Conservation (phyloP, 495 filamentous ascomycete genomes). For the Clohesyomyces aquaticus region DNA sequence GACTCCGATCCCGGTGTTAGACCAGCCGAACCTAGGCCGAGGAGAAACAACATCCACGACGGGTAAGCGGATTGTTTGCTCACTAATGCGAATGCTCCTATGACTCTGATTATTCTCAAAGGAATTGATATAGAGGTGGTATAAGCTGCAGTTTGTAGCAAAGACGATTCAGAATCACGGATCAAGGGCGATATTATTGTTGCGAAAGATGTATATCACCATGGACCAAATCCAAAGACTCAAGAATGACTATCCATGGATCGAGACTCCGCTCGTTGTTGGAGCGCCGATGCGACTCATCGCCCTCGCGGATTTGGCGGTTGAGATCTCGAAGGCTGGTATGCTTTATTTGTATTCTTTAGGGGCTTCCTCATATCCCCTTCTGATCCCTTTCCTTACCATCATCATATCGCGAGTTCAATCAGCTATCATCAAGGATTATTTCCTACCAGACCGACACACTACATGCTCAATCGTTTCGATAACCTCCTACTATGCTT, state of each 20-base stretch:
- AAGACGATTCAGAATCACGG: neutral
- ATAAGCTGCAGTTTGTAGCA: neutral
- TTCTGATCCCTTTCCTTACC: too few relatives aligned
- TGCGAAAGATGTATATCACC: neutral
- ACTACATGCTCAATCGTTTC: too few relatives aligned
- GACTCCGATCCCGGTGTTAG: slow-evolving; percentile 10
- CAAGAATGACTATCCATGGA: slow-evolving; percentile 65
- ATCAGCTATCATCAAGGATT: too few relatives aligned
- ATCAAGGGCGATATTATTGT: neutral
- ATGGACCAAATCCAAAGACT: slow-evolving; percentile 33
- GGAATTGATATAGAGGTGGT: slow-evolving; percentile 4
- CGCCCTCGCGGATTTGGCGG: slow-evolving; percentile 61
- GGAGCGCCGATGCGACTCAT: slow-evolving; percentile 75
- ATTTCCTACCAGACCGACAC: too few relatives aligned
- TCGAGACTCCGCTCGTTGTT: slow-evolving; percentile 62
- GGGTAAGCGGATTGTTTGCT: neutral
- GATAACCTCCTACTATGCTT: too few relatives aligned
- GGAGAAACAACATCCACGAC: slow-evolving; percentile 11
- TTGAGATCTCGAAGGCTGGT: slow-evolving; percentile 65
- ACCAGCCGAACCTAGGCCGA: slow-evolving; percentile 6
- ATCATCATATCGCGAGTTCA: too few relatives aligned
- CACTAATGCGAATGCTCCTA: neutral
- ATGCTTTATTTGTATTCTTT: neutral
- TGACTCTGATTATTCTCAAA: too few relatives aligned
- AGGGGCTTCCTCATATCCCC: neutral